Evolutionary conservation across 2,329 filamentous ascomycete species (phyloP).

Genomic region (Fusarium nygamai): DNA sequence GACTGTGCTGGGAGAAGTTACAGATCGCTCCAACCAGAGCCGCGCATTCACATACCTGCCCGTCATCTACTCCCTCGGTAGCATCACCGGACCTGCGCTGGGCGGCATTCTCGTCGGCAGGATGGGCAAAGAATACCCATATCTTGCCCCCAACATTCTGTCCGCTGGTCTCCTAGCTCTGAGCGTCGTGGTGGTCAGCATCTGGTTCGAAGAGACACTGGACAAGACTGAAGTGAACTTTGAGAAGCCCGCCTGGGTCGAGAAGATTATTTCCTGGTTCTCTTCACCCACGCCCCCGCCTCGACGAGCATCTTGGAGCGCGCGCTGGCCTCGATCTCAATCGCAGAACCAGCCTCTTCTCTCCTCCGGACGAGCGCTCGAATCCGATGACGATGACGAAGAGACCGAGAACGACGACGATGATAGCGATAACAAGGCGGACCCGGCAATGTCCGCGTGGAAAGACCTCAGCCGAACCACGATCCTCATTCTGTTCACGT

Average conservation of each 20-base stretch:
- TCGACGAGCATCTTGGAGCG: conserved; percentile 50
- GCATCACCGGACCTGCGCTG: conserved; percentile 91
- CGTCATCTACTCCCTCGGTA: conserved; percentile 93
- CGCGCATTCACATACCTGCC: conserved; percentile 93
- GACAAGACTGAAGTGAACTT: conserved; percentile 46
- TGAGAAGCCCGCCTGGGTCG: conserved; percentile 49
- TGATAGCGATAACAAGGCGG: conserved; percentile 27
- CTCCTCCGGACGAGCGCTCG: conserved; percentile 22
- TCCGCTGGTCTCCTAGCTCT: conserved; percentile 76
- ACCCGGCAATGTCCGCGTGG: conserved; percentile 50
- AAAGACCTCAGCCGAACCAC: conserved; percentile 81
- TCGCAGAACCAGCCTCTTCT: conserved; percentile 46
- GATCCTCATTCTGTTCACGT: conserved; percentile 81
- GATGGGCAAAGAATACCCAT: conserved; percentile 74
- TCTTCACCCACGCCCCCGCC: conserved; percentile 27
- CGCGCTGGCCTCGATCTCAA: conserved; percentile 50
- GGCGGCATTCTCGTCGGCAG: conserved; percentile 83
- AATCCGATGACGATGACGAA: neutral
- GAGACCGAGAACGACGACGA: neutral
- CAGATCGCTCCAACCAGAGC: conserved; percentile 93
- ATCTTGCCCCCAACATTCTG: conserved; percentile 84
- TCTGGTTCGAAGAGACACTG: conserved; percentile 86
- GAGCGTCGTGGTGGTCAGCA: conserved; percentile 76
- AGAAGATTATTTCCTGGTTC: conserved; percentile 44
- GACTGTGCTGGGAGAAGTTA: conserved; percentile 93